Percentiles rank a stretch among this genome's conserved stretches.
These are phyloP conservation scores for Colletotrichum eleusines DNA, from an alignment of 2,329 filamentous ascomycete species.

Conservation along the genomic window DNA sequence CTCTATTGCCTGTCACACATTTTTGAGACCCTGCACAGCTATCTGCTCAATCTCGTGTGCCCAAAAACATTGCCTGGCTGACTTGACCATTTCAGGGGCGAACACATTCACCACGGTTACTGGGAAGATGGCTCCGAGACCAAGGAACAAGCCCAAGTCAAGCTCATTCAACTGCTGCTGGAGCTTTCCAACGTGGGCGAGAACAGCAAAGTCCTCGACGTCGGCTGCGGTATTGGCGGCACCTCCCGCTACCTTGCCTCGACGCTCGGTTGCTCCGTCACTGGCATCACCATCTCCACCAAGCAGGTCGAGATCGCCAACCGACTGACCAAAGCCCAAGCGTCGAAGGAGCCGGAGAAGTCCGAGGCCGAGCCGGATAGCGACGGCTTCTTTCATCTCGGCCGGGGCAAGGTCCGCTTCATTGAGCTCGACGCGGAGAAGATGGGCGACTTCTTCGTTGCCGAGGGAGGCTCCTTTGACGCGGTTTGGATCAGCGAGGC, in stretches of 20 bases:
- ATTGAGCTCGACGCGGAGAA: slow-evolving; percentile 72
- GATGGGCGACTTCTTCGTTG: slow-evolving; percentile 65
- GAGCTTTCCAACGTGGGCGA: slow-evolving; percentile 51
- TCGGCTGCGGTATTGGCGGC: slow-evolving; percentile 71
- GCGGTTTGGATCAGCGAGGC: slow-evolving; percentile 73
- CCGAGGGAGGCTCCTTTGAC: slow-evolving; percentile 59
- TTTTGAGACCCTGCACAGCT: background rate
- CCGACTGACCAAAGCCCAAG: slow-evolving; percentile 58
- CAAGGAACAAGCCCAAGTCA: slow-evolving; percentile 69
- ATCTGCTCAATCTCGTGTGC: too few relatives aligned
- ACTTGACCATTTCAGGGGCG: slow-evolving; percentile 59
- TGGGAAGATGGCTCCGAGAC: slow-evolving; percentile 64
- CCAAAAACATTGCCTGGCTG: background rate
- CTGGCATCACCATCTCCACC: slow-evolving; percentile 70
- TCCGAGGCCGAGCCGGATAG: slow-evolving; percentile 42
- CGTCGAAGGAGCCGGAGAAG: slow-evolving; percentile 34
- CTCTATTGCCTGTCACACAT: background rate
- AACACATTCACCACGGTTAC: slow-evolving; percentile 74
- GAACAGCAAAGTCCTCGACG: slow-evolving; percentile 61
- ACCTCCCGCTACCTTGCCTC: slow-evolving; percentile 68
- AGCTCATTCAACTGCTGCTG: slow-evolving; percentile 68
- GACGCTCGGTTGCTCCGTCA: slow-evolving; percentile 64
- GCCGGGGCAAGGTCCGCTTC: slow-evolving; percentile 63
- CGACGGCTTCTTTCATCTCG: slow-evolving; percentile 54
- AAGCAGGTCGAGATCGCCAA: slow-evolving; percentile 70